Percentiles rank a stretch among this genome's conserved stretches.
Conservation (phyloP, 441 rosid genomes). For the Manihot esculenta region DNA sequence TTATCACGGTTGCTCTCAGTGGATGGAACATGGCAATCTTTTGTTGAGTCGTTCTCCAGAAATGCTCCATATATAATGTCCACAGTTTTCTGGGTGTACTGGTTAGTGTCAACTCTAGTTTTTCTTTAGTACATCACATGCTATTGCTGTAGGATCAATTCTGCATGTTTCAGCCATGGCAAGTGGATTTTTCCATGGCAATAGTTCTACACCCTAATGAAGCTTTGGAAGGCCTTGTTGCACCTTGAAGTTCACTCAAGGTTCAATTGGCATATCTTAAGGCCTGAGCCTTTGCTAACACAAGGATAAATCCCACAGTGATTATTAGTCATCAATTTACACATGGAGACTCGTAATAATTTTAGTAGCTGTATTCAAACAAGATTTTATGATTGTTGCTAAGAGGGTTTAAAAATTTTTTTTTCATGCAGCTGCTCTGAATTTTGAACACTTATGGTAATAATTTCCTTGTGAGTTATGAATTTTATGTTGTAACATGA, state of each 20-base stretch:
- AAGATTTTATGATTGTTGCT: not conserved
- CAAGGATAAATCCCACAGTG: not conserved
- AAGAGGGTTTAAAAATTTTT: not conserved
- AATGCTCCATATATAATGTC: constrained; percentile 61
- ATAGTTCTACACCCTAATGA: constrained; percentile 2
- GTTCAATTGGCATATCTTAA: constrained; percentile 10
- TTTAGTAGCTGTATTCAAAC: too few species aligned
- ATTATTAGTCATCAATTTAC: not conserved
- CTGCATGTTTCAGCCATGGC: not conserved
- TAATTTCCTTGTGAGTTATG: constrained; percentile 19
- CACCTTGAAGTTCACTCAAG: constrained; percentile 14
- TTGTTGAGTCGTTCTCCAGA: constrained; percentile 62
- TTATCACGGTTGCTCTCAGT: constrained; percentile 66
- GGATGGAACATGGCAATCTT: constrained; percentile 81
- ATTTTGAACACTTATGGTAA: constrained; percentile 3
- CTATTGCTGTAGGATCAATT: not conserved
- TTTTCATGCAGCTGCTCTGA: not conserved
- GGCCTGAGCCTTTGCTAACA: constrained; percentile 9
- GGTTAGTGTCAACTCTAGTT: constrained; percentile 43
- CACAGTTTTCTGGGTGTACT: constrained; percentile 78
- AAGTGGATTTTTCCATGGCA: constrained; percentile 8
- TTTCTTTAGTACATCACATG: constrained; percentile 9
- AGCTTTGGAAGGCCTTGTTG: constrained; percentile 6
- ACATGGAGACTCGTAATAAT: not conserved
- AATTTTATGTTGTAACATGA: constrained; percentile 12